Percentiles rank a stretch among this genome's conserved stretches.
phyloP scores from a whole-genome alignment of 2,329 filamentous ascomycete species.

The Pseudogymnoascus sp. region DNA sequence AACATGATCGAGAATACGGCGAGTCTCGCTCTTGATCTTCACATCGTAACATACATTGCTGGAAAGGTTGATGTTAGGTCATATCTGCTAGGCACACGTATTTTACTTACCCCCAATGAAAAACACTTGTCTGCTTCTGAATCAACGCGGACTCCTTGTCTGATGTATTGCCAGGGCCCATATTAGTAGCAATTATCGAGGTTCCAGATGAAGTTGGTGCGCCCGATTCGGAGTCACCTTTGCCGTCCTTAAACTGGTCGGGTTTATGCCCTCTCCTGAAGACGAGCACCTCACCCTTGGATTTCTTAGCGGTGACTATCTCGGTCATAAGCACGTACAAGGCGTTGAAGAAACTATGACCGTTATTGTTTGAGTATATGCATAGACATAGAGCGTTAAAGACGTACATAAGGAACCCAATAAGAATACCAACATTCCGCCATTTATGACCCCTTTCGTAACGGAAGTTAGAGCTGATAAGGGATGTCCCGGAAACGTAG shows the following conservation, averaged over 20 bases:
- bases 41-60: slow-evolving; percentile 55
- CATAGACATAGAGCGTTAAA: slow-evolving; percentile 36
- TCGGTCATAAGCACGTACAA: slow-evolving; percentile 54
- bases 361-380: not conserved
- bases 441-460: slow-evolving; percentile 41
- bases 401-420: slow-evolving; percentile 55
- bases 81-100: slow-evolving; percentile 37
- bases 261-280: slow-evolving; percentile 59
- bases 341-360: slow-evolving; percentile 11
- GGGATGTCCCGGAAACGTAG: slow-evolving; percentile 48
- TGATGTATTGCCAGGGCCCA: slow-evolving; percentile 35
- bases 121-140: slow-evolving; percentile 57
- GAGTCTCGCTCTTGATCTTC: slow-evolving; percentile 53
- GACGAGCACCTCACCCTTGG: slow-evolving; percentile 68
- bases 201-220: slow-evolving; percentile 16
- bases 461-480: slow-evolving; percentile 47
- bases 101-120: slow-evolving; percentile 64
- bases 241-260: slow-evolving; percentile 16
- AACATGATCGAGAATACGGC: slow-evolving; percentile 68
- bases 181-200: slow-evolving; percentile 16
- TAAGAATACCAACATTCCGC: slow-evolving; percentile 55
- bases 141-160: slow-evolving; percentile 52
- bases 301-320: slow-evolving; percentile 56
- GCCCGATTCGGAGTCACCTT: slow-evolving; percentile 20
- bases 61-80: not conserved